Evolutionary conservation across 345 rosid genomes (phyloP).

Genomic region (Corymbia maculata): DNA sequence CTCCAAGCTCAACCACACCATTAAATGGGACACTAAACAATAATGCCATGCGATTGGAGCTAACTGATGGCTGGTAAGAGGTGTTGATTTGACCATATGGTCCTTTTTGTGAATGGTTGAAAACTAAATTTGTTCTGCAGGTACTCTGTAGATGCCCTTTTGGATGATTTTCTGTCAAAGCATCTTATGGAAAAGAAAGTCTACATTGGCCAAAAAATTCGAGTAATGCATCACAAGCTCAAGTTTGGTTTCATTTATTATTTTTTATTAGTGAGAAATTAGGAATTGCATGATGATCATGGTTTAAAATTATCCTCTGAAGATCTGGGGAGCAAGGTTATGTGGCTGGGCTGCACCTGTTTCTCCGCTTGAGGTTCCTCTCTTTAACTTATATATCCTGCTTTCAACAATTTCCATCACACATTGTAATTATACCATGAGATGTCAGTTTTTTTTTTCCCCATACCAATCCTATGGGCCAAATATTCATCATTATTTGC

Average conservation of each 20-base stretch:
- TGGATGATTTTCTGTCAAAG: slow-evolving; percentile 55
- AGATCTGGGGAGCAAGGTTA: slow-evolving; percentile 86
- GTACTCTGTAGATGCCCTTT: slow-evolving; percentile 68
- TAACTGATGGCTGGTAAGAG: slow-evolving; percentile 94
- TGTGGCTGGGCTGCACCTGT: slow-evolving; percentile 79
- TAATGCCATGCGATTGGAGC: slow-evolving; percentile 47
- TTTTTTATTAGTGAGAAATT: not conserved
- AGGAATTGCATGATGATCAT: slow-evolving; percentile 3
- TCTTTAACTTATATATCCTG: not conserved
- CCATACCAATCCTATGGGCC: not conserved
- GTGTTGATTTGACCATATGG: not conserved
- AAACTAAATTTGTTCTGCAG: slow-evolving; percentile 19
- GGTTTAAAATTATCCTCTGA: slow-evolving; percentile 15
- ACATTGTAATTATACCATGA: not conserved
- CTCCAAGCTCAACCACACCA: slow-evolving; percentile 13
- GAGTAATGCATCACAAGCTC: slow-evolving; percentile 32
- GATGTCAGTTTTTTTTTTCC: not conserved
- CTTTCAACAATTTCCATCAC: not conserved
- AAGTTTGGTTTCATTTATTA: not conserved
- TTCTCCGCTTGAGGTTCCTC: slow-evolving; percentile 82
- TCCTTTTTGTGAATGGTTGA: not conserved
- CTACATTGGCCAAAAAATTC: slow-evolving; percentile 85
- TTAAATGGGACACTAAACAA: slow-evolving; percentile 21
- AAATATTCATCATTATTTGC: slow-evolving; percentile 13
- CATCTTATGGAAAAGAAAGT: slow-evolving; percentile 63